Conservation (phyloP, 2,329 filamentous ascomycete species). For the Xylaria sp. region DNA sequence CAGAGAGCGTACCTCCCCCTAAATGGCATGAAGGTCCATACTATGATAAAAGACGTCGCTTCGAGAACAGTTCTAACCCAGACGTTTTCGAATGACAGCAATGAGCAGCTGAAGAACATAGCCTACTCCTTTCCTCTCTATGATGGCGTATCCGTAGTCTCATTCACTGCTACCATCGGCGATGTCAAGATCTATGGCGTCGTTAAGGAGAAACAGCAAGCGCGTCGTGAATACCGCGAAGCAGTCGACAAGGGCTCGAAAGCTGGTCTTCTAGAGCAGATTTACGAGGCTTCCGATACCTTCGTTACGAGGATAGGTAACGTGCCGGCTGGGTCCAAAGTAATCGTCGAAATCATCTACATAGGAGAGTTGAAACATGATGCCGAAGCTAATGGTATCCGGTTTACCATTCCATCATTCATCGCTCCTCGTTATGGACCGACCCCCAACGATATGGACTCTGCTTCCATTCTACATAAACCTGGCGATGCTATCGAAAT, state of each 20-base stretch:
- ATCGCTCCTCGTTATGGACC: slow-evolving; percentile 26
- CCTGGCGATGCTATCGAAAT: slow-evolving; percentile 9
- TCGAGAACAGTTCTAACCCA: slow-evolving; percentile 25
- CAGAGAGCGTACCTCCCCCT: slow-evolving; percentile 15
- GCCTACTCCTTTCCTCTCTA: slow-evolving; percentile 28
- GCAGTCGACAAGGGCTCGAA: slow-evolving; percentile 4
- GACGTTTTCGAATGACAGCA: slow-evolving; percentile 18
- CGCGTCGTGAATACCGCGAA: slow-evolving; percentile 19
- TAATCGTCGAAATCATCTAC: slow-evolving; percentile 21
- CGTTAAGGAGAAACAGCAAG: slow-evolving; percentile 26
- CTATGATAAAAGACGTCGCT: slow-evolving; percentile 22
- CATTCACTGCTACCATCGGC: slow-evolving; percentile 20
- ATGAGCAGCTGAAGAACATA: slow-evolving; percentile 4
- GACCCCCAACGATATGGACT: background rate
- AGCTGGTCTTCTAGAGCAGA: slow-evolving; percentile 25
- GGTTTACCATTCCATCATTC: slow-evolving; percentile 26
- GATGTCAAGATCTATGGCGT: slow-evolving; percentile 12
- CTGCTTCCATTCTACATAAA: background rate
- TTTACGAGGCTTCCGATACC: slow-evolving; percentile 21
- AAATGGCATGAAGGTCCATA: slow-evolving; percentile 9
- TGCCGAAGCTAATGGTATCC: slow-evolving; percentile 19
- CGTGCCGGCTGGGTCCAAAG: slow-evolving; percentile 8
- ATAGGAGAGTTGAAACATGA: slow-evolving; percentile 26
- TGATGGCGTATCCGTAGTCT: slow-evolving; percentile 26
- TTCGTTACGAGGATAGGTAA: slow-evolving; percentile 23